Evolutionary conservation across 441 rosid genomes (phyloP).

Genomic region (Arabidopsis lyrata): DNA sequence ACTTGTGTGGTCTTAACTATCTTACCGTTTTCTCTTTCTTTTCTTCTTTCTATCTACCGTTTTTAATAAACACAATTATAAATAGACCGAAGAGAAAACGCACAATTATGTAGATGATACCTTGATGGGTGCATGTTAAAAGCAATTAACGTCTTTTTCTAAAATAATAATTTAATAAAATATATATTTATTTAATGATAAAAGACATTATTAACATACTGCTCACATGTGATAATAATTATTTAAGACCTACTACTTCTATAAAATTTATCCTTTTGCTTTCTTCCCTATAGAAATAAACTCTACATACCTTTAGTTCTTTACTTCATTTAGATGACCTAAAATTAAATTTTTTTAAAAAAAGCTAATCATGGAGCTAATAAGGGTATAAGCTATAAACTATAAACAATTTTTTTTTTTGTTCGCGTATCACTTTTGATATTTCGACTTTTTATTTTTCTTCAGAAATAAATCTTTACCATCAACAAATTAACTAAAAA

Average conservation of each 20-base stretch:
- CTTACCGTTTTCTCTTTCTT: no score
- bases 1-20: no score
- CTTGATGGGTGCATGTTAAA: slow-evolving; percentile 33
- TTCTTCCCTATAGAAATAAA: not conserved
- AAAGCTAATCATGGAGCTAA: slow-evolving; percentile 2
- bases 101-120: slow-evolving; percentile 23
- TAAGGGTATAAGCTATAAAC: slow-evolving; percentile 4
- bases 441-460: not conserved
- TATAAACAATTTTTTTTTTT: not conserved
- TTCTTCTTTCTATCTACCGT: no score
- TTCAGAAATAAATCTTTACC: not conserved
- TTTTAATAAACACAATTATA: no score
- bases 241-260: not conserved
- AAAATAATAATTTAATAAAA: slow-evolving; percentile 14
- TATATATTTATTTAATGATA: not conserved
- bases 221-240: slow-evolving; percentile 22
- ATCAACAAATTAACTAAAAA: not conserved
- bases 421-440: slow-evolving; percentile 14
- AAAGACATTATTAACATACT: slow-evolving; percentile 16
- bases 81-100: not conserved
- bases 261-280: slow-evolving; percentile 21
- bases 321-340: slow-evolving; percentile 12
- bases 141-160: slow-evolving; percentile 27
- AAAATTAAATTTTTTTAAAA: not conserved
- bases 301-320: slow-evolving; percentile 12